These are phyloP conservation scores for Hygrocybe coccinea DNA, from an alignment of 768 basidiomycete genomes.

Conservation along the genomic window DNA sequence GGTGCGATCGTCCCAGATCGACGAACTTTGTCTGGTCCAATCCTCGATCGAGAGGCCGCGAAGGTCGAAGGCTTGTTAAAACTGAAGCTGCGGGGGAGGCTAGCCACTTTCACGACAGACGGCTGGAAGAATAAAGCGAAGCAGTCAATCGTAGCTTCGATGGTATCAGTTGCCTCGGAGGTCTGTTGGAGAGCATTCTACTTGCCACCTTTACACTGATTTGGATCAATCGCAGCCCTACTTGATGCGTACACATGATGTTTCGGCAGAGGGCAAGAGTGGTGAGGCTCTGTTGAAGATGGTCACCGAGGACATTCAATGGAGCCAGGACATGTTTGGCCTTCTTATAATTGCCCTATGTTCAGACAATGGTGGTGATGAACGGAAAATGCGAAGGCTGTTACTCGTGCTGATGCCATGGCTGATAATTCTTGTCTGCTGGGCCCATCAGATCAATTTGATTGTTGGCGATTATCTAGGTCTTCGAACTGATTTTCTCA, in stretches of 20 bases:
- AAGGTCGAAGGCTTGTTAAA: constrained; percentile 6
- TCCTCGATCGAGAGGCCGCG: constrained; percentile 13
- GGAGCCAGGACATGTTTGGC: constrained; percentile 14
- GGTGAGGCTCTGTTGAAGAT: constrained; percentile 20
- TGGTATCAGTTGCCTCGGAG: constrained; percentile 22
- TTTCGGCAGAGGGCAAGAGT: constrained; percentile 22
- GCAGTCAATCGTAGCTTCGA: constrained; percentile 20
- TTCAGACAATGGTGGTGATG: constrained; percentile 23
- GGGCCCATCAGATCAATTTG: constrained; percentile 25
- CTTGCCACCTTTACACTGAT: background rate
- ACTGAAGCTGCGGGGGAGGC: constrained; percentile 13
- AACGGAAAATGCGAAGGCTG: constrained; percentile 7
- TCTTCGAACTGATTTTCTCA: constrained; percentile 10
- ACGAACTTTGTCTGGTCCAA: constrained; percentile 20
- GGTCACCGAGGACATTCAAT: constrained; percentile 20
- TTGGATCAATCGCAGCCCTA: constrained; percentile 1
- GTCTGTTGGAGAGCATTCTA: constrained; percentile 14
- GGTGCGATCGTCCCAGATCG: constrained; percentile 18
- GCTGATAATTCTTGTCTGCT: constrained; percentile 19
- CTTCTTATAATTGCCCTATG: constrained; percentile 18
- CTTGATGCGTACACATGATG: constrained; percentile 18
- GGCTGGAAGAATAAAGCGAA: constrained; percentile 30
- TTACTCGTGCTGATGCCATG: constrained; percentile 13
- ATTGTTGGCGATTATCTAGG: constrained; percentile 21
- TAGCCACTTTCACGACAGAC: constrained; percentile 25